A percentile compares a stretch with the other conserved stretches of the same genome.
These are phyloP conservation scores for Gynandropsis gynandra DNA, from an alignment of 345 rosid genomes.

Conservation along the genomic window DNA sequence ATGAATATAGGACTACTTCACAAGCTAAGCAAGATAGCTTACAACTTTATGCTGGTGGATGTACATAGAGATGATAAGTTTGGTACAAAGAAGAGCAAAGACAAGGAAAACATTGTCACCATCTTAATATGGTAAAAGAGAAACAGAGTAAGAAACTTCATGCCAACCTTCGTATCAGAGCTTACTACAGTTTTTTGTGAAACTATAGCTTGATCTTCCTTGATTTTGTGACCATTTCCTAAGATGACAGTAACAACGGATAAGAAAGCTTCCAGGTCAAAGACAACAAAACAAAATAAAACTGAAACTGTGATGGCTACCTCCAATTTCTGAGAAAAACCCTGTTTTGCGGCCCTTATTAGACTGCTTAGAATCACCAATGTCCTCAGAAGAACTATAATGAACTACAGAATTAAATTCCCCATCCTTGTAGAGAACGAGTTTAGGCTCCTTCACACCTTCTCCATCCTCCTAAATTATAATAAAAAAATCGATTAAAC, in stretches of 20 bases:
- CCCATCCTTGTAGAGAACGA: conserved; percentile 47
- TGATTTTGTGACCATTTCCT: conserved; percentile 38
- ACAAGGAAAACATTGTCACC: too few species aligned
- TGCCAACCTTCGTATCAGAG: conserved; percentile 42
- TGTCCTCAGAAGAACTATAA: conserved; percentile 25
- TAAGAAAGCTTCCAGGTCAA: conserved; percentile 19
- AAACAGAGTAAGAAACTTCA: background rate
- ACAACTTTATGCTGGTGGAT: too few species aligned
- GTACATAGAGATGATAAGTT: too few species aligned
- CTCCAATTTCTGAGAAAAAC: conserved; percentile 31
- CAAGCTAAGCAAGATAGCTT: too few species aligned
- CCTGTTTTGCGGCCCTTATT: conserved; percentile 22
- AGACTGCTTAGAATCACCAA: conserved; percentile 21
- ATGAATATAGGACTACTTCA: too few species aligned
- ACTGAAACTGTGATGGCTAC: conserved; percentile 25
- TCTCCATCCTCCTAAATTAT: conserved; percentile 51
- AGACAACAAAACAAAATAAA: conserved; percentile 4
- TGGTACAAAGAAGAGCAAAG: too few species aligned
- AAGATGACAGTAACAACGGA: conserved; percentile 21
- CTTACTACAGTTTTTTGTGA: conserved; percentile 22
- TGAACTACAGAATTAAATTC: conserved; percentile 35
- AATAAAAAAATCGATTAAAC: conserved; percentile 14
- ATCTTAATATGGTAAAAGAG: too few species aligned
- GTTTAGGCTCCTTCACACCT: conserved; percentile 65
- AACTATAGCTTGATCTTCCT: conserved; percentile 26